phyloP scores from a whole-genome alignment of 192 early-diverging fungal species.

The Podila clonocystis region DNA sequence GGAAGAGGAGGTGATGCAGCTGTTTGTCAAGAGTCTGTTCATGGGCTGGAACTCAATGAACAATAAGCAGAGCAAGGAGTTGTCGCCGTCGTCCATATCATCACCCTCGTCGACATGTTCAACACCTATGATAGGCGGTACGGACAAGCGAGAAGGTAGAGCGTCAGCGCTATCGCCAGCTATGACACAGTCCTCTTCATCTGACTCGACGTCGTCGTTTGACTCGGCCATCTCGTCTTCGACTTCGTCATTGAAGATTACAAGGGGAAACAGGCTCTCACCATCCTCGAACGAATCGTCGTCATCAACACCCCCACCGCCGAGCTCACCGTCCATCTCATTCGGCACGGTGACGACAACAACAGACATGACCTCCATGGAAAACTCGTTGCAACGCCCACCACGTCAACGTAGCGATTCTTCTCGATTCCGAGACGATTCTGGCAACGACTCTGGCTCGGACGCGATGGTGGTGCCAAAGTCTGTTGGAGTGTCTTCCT shows the following conservation, averaged over 20 bases:
- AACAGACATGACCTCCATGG: too few species aligned
- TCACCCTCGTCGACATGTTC: background rate
- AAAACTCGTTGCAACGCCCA: too few species aligned
- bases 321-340: background rate
- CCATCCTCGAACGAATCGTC: background rate
- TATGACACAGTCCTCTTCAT: too few species aligned
- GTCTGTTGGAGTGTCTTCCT: background rate
- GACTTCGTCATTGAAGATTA: too few species aligned
- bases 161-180: too few species aligned
- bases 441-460: too few species aligned
- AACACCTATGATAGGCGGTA: background rate
- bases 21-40: slow-evolving; percentile 37
- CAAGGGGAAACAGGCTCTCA: background rate
- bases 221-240: too few species aligned
- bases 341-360: too few species aligned
- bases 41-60: slow-evolving; percentile 1
- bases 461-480: background rate
- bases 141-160: too few species aligned
- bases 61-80: background rate
- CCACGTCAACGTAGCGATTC: background rate
- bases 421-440: too few species aligned
- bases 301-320: background rate
- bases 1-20: slow-evolving; percentile 38
- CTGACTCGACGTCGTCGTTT: too few species aligned
- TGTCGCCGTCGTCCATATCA: background rate